phyloP scores from a whole-genome alignment of 805 yeast genomes.

The Dipodascus albidus region DNA sequence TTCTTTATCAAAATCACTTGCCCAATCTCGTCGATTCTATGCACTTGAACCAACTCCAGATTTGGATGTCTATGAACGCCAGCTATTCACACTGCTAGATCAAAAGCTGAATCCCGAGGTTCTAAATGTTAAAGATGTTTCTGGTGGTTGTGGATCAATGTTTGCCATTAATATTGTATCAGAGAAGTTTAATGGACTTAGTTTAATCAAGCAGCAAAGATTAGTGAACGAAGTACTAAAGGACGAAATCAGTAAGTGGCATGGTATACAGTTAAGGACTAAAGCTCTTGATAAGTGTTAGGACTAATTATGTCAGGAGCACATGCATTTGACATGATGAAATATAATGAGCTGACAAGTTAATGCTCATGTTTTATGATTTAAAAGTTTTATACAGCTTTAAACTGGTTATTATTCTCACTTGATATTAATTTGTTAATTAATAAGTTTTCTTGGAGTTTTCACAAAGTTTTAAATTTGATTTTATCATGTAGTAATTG shows the following conservation, averaged over 20 bases:
- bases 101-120: conserved; percentile 47
- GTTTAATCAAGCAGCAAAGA: conserved; percentile 87
- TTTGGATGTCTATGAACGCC: conserved; percentile 51
- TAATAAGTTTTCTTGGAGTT: too few species aligned
- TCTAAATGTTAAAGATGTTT: conserved; percentile 65
- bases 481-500: too few species aligned
- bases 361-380: too few species aligned
- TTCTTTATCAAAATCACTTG: background rate
- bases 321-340: background rate
- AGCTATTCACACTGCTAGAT: conserved; percentile 46
- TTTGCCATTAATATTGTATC: conserved; percentile 76
- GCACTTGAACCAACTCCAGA: conserved; percentile 7
- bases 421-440: too few species aligned
- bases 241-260: conserved; percentile 88
- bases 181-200: conserved; percentile 60
- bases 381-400: too few species aligned
- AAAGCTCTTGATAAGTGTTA: conserved; percentile 28
- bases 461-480: too few species aligned
- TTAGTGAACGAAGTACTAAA: conserved; percentile 70
- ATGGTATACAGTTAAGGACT: conserved; percentile 81
- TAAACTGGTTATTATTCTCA: too few species aligned
- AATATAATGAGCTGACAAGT: too few species aligned
- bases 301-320: background rate
- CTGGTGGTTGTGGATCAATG: conserved; percentile 98
- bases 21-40: background rate